These are phyloP conservation scores for Shiraia bambusicola DNA, from an alignment of 2,329 filamentous ascomycete genomes.

Conservation along the genomic window DNA sequence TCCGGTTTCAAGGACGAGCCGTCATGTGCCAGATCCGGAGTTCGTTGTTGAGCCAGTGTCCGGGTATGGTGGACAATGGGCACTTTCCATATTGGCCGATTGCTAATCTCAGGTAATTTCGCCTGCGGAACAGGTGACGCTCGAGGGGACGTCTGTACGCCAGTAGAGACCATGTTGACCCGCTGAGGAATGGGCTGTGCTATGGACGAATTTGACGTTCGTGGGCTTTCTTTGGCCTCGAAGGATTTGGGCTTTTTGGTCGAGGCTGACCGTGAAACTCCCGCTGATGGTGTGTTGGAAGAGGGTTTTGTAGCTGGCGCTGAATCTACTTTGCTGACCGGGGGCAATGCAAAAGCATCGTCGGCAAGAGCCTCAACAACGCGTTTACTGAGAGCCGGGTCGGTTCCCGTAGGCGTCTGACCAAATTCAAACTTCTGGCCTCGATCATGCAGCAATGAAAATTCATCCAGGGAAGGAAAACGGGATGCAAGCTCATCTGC, in stretches of 20 bases:
- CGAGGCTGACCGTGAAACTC: conserved; percentile 36
- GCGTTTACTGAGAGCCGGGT: conserved; percentile 59
- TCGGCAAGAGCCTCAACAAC: conserved; percentile 79
- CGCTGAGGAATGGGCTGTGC: conserved; percentile 53
- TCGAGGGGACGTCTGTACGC: conserved; percentile 75
- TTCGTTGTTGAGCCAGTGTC: conserved; percentile 53
- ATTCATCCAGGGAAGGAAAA: conserved; percentile 92
- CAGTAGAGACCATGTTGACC: conserved; percentile 64
- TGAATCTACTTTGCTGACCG: conserved; percentile 28
- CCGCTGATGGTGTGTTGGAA: conserved; percentile 33
- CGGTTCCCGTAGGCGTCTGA: conserved; percentile 44
- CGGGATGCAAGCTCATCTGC: conserved; percentile 79
- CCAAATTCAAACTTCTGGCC: conserved; percentile 82
- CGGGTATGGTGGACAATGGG: conserved; percentile 49
- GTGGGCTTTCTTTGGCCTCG: conserved; percentile 26
- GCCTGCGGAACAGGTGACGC: conserved; percentile 38
- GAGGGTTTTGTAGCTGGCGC: conserved; percentile 32
- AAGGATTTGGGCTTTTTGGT: conserved; percentile 31
- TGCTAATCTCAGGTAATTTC: conserved; percentile 45
- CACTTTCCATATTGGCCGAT: conserved; percentile 57
- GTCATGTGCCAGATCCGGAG: conserved; percentile 40
- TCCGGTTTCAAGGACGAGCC: conserved; percentile 44
- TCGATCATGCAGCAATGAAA: conserved; percentile 83
- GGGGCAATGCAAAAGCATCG: conserved; percentile 69
- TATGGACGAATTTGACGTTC: conserved; percentile 30